These are phyloP conservation scores for Typha latifolia DNA, from an alignment of 176 grass and related monocot species.

Conservation along the genomic window DNA sequence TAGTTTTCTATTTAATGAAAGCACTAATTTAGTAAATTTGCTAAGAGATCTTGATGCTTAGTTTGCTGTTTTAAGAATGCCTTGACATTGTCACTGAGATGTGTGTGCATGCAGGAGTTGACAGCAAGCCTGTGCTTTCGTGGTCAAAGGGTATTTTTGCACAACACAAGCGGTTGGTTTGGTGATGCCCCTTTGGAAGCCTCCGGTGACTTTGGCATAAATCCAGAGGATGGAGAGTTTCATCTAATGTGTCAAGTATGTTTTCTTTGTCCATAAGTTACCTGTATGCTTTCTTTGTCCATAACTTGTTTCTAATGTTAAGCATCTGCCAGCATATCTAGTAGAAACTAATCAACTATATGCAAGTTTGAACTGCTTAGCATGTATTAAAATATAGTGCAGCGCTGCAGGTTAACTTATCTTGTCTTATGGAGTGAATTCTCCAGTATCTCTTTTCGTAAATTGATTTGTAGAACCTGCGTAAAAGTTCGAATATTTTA, in stretches of 20 bases:
- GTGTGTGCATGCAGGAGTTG: constrained; percentile 54
- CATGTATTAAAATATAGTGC: no score
- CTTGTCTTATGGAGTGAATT: no score
- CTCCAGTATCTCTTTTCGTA: no score
- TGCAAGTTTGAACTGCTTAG: no score
- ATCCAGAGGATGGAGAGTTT: constrained; percentile 93
- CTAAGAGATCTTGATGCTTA: background rate
- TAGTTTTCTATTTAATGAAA: no score
- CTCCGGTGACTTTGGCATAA: constrained; percentile 93
- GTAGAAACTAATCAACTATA: no score
- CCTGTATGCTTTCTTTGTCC: background rate
- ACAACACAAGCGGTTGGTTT: constrained; percentile 96
- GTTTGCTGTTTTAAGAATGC: background rate
- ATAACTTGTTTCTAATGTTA: no score
- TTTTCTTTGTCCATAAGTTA: background rate
- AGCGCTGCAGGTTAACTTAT: no score
- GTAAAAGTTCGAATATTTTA: no score
- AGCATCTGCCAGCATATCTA: no score
- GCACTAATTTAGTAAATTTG: background rate
- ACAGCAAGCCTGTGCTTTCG: constrained; percentile 69
- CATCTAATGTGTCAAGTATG: constrained; percentile 98
- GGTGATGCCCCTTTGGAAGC: constrained; percentile 90
- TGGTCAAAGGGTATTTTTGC: constrained; percentile 98
- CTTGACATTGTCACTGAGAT: constrained; percentile 21
- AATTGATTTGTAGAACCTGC: no score